Percentiles rank a stretch among this genome's conserved stretches.
phyloP scores from a whole-genome alignment of 306 rosid genomes.

The Urtica urens region DNA sequence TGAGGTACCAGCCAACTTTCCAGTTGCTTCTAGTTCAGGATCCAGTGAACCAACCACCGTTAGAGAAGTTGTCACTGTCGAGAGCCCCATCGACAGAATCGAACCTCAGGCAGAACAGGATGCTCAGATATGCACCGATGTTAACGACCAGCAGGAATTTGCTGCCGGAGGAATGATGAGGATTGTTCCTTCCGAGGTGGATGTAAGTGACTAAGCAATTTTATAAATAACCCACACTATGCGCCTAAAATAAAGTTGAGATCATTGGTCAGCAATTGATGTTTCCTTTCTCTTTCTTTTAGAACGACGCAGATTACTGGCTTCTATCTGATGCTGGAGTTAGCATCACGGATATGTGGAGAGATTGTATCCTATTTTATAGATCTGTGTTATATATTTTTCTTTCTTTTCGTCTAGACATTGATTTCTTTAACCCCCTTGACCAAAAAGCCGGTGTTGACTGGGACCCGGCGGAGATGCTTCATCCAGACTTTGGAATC shows the following conservation, averaged over 20 bases:
- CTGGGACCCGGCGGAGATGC: conserved; percentile 68
- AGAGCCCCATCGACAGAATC: conserved; percentile 35
- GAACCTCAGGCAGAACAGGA: conserved; percentile 48
- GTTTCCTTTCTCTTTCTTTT: conserved; percentile 16
- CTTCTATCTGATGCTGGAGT: conserved; percentile 88
- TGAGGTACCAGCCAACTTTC: conserved; percentile 53
- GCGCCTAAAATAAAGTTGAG: too few species aligned
- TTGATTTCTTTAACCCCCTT: conserved; percentile 22
- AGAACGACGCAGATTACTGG: conserved; percentile 98
- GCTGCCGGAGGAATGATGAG: conserved; percentile 94
- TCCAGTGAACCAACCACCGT: conserved; percentile 49
- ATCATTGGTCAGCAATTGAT: too few species aligned
- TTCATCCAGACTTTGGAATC: conserved; percentile 55
- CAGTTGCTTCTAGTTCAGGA: conserved; percentile 71
- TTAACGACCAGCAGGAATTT: conserved; percentile 54
- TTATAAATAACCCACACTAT: too few species aligned
- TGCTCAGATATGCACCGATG: conserved; percentile 49
- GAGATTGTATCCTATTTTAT: conserved; percentile 67
- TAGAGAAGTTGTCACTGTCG: conserved; percentile 40
- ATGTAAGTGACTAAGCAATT: conserved; percentile 89
- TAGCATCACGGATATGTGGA: conserved; percentile 98
- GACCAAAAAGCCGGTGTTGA: conserved; percentile 55
- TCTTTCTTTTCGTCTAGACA: conserved; percentile 6
- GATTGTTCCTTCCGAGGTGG: conserved; percentile 87
- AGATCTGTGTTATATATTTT: too few species aligned